Percentiles rank a stretch among this genome's conserved stretches.
Evolutionary conservation across 2,329 filamentous ascomycete genomes (phyloP).

Genomic region (Phialophora expanda): DNA sequence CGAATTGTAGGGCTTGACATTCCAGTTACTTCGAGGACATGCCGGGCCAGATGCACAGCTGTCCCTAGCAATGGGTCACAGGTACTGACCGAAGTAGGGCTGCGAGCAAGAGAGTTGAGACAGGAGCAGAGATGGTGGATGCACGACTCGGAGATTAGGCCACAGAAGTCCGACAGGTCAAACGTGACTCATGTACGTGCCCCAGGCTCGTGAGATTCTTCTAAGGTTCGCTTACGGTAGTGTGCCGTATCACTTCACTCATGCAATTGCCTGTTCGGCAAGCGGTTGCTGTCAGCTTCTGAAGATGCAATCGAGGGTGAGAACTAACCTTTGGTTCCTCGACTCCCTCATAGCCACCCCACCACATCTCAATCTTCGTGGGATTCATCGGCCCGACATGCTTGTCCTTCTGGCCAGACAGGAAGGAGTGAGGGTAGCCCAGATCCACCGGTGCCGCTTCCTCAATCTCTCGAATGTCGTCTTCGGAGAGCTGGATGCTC

Average conservation of each 20-base stretch:
- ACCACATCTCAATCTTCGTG: constrained; percentile 17
- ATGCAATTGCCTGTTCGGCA: constrained; percentile 4
- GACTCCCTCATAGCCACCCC: constrained; percentile 20
- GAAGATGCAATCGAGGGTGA: not conserved
- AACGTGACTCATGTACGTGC: too few relatives aligned
- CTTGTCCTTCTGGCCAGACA: constrained; percentile 17
- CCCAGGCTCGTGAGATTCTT: too few relatives aligned
- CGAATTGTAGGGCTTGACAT: not conserved
- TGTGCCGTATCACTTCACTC: not conserved
- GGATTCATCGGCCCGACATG: constrained; percentile 26
- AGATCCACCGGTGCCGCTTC: constrained; percentile 57
- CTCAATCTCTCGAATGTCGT: constrained; percentile 63
- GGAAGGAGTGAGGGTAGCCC: constrained; percentile 60
- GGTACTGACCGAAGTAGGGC: not conserved
- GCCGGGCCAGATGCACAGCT: not conserved
- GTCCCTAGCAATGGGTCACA: not conserved
- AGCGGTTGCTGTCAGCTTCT: not conserved
- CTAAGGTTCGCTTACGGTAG: not conserved
- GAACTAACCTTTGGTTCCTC: constrained; percentile 24
- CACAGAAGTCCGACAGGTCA: not conserved
- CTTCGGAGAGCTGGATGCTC: constrained; percentile 54
- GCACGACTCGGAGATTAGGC: constrained; percentile 1
- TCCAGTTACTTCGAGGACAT: not conserved
- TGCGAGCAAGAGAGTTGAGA: not conserved
- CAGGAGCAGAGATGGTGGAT: not conserved